Evolutionary conservation across 495 filamentous ascomycete genomes (phyloP).

Genomic region (Trypethelium eluteriae): DNA sequence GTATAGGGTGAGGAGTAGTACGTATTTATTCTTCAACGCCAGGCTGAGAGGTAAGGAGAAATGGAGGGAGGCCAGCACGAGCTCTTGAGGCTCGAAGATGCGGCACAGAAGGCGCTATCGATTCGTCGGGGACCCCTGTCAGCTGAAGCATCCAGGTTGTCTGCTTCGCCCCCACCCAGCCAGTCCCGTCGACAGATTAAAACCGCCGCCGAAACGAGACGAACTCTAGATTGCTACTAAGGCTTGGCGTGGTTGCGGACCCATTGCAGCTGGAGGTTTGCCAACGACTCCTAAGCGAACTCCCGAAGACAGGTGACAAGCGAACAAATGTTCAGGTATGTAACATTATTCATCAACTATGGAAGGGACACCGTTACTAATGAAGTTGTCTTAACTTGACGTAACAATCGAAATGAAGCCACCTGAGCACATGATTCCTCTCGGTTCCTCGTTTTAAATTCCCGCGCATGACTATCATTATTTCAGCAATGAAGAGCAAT

Average conservation of each 20-base stretch:
- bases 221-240: not conserved
- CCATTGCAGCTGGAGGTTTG: not conserved
- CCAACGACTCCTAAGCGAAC: not conserved
- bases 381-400: no score
- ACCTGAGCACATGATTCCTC: not conserved
- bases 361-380: no score
- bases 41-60: not conserved
- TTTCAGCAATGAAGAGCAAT: not conserved
- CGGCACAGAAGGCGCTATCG: not conserved
- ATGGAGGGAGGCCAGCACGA: not conserved
- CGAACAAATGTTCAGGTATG: not conserved
- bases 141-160: not conserved
- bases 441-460: not conserved
- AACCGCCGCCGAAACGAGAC: not conserved
- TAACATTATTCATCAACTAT: no score
- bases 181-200: not conserved
- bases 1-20: slow-evolving; percentile 6
- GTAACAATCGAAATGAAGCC: not conserved
- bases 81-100: slow-evolving; percentile 3
- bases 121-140: slow-evolving; percentile 6
- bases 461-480: no score
- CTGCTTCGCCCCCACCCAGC: not conserved
- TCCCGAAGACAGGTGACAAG: not conserved
- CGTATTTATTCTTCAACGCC: not conserved
- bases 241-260: not conserved